Conservation (phyloP, 2,329 filamentous ascomycete species). For the Botrytis elliptica region DNA sequence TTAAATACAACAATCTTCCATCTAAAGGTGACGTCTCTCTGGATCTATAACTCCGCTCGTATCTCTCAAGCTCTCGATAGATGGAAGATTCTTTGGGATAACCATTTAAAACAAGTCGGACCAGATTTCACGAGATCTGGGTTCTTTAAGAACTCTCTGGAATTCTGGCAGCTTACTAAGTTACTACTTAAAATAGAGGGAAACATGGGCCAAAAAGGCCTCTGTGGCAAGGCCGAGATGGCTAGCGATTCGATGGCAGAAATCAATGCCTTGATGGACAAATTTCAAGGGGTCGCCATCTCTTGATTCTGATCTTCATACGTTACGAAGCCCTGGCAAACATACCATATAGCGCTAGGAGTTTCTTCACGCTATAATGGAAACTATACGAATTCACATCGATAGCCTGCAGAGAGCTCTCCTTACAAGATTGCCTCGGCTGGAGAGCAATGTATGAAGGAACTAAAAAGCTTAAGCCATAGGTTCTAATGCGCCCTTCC, state of each 20-base stretch:
- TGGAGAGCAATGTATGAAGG: neutral
- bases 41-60: neutral
- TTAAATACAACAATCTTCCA: neutral
- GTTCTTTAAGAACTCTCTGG: conserved; percentile 9
- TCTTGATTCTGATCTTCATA: neutral
- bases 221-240: too few relatives aligned
- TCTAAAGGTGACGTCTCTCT: neutral
- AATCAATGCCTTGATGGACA: neutral
- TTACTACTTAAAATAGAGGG: neutral
- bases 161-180: conserved; percentile 11
- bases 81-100: conserved; percentile 12
- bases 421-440: neutral
- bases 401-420: neutral
- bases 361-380: neutral
- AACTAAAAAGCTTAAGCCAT: neutral
- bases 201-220: neutral
- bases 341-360: neutral
- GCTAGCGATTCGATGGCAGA: neutral
- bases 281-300: neutral
- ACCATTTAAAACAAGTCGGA: neutral
- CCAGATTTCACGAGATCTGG: neutral
- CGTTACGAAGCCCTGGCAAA: neutral
- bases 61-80: neutral
- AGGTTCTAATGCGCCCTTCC: neutral
- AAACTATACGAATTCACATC: neutral